Base-by-base conservation (phyloP, 345 rosid genomes). In the Lumnitzera racemosa region DNA sequence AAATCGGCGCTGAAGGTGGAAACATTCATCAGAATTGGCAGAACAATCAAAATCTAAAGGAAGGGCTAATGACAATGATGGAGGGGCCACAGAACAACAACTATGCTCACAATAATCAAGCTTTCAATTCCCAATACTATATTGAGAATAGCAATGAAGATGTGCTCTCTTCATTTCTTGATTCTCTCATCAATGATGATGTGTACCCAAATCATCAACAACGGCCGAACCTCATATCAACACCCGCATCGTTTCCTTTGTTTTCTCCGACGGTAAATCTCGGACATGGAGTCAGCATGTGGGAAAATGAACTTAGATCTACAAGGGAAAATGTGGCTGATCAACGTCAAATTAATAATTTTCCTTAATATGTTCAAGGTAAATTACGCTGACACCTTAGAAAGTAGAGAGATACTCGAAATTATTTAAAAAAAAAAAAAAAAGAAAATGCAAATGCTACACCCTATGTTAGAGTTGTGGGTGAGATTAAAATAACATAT, bases 161-260 rank as follows among this genome's bases (percentile, higher is more conserved):
- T 61, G 55, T 64, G 55, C 74, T 89, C 76, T 77, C 96, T 5
- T 78, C 83, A 1, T 80, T 83, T 73, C 80, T 89, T 13, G 84
- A 84, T 67, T 86, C 87, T 11, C 64, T 89, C 41, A 73, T 86
- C 62, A 76, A 86, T 27, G 96, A 84, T 13, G 64, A 61, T 17
- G 55, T 46, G 47, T 48, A n/a, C 24, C 43, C 29, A 36, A 49
- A 29, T n/a, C 63, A 25, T 11, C 56, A 61, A 11, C 72, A 55
- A 31, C 76, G 20, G 41, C 62, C 31, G 16, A 25, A 27, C 46
- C 11, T 56, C 27, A 5, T 27, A 36, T 36, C 43, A 9, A 36
- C 43, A 1, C 43, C 43, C 9, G 43, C 64, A 10, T 61, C 51
- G 24, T 15, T 57, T 57, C 60, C 60, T 17, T 16, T 17, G 60